Conservation (phyloP, 2,329 filamentous ascomycete genomes). For the Monilinia vaccinii-corymbosi region DNA sequence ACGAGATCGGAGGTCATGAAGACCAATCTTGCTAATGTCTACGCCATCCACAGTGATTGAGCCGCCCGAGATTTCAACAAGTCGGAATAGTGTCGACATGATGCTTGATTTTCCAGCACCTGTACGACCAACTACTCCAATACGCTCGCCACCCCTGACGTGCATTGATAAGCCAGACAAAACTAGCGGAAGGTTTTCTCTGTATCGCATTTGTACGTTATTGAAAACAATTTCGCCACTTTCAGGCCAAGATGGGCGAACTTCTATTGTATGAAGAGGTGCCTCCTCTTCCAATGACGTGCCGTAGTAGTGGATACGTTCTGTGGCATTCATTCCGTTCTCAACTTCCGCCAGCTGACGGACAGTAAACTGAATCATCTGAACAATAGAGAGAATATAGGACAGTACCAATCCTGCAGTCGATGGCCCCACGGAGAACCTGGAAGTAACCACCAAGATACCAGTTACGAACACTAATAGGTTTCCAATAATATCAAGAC, state of each 20-base stretch:
- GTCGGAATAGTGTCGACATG: conserved; percentile 73
- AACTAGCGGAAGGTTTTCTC: conserved; percentile 61
- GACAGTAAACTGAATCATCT: conserved; percentile 94
- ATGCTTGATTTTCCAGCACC: conserved; percentile 78
- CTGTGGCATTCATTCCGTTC: conserved; percentile 96
- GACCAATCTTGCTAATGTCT: conserved; percentile 63
- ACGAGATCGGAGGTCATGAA: conserved; percentile 66
- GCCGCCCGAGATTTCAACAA: conserved; percentile 56
- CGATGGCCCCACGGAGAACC: conserved; percentile 76
- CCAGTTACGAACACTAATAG: conserved; percentile 78
- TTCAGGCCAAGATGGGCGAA: conserved; percentile 74
- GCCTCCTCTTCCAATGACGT: conserved; percentile 82
- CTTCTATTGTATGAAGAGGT: conserved; percentile 65
- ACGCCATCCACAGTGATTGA: conserved; percentile 57
- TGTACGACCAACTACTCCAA: conserved; percentile 74
- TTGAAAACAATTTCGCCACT: conserved; percentile 72
- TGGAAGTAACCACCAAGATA: conserved; percentile 84
- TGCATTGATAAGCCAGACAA: conserved; percentile 63
- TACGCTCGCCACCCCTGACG: conserved; percentile 64
- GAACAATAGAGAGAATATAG: conserved; percentile 87
- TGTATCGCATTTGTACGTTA: conserved; percentile 71
- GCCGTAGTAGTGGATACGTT: conserved; percentile 85
- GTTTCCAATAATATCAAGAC: conserved; percentile 78
- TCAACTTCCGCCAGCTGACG: conserved; percentile 91
- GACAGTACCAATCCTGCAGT: conserved; percentile 82